A percentile compares a stretch with the other conserved stretches of the same genome.
phyloP scores from a whole-genome alignment of 2,329 filamentous ascomycete species.

The Aspergillus aculeatinus region DNA sequence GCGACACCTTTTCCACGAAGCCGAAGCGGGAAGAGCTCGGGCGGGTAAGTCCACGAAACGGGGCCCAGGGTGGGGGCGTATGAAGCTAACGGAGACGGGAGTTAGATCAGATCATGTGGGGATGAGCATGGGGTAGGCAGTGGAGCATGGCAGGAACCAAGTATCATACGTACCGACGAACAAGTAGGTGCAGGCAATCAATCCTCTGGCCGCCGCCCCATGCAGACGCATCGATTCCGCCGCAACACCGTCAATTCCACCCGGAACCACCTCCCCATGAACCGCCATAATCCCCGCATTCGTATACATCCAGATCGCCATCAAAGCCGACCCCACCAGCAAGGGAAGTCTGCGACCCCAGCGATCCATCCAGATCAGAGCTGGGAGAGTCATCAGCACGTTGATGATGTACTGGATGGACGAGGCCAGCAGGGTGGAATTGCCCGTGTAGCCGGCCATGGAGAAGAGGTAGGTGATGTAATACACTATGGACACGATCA shows the following conservation, averaged over 20 bases:
- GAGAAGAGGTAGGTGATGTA: slow-evolving; percentile 69
- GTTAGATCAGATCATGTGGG: background rate
- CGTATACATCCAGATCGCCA: slow-evolving; percentile 52
- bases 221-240: slow-evolving; percentile 40
- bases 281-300: slow-evolving; percentile 44
- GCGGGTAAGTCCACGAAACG: slow-evolving; percentile 56
- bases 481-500: slow-evolving; percentile 50
- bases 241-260: slow-evolving; percentile 34
- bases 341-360: slow-evolving; percentile 72
- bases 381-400: slow-evolving; percentile 74
- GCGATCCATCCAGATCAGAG: slow-evolving; percentile 70
- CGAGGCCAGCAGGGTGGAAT: slow-evolving; percentile 62
- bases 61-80: slow-evolving; percentile 65
- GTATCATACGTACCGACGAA: slow-evolving; percentile 42
- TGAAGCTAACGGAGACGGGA: slow-evolving; percentile 31
- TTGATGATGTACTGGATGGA: slow-evolving; percentile 78
- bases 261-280: slow-evolving; percentile 42
- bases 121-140: background rate
- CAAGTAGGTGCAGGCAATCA: slow-evolving; percentile 69
- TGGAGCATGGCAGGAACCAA: background rate
- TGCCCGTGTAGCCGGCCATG: slow-evolving; percentile 66
- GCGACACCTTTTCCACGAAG: slow-evolving; percentile 62
- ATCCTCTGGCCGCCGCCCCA: slow-evolving; percentile 56
- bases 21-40: slow-evolving; percentile 52
- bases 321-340: slow-evolving; percentile 64